phyloP scores from a whole-genome alignment of 163 green algal genomes.

The Scenedesmus sp. region DNA sequence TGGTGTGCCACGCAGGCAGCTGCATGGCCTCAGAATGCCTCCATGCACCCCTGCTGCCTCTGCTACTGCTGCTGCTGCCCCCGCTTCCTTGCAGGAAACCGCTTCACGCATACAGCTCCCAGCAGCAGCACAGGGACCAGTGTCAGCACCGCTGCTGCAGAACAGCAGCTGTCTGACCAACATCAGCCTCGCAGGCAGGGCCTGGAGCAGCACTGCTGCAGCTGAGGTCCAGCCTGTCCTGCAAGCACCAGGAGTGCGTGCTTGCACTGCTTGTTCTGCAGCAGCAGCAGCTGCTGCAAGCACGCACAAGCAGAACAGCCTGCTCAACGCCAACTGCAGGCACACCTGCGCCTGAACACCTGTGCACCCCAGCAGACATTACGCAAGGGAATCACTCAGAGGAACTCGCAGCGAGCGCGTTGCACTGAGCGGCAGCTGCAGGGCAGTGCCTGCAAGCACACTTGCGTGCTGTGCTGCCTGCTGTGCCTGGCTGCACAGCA shows the following conservation, averaged over 20 bases:
- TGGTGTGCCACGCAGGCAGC: not conserved
- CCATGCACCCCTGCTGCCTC: not conserved
- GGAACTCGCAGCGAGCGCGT: not conserved
- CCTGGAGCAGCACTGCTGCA: not conserved
- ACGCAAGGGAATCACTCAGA: not conserved
- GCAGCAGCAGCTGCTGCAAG: not conserved
- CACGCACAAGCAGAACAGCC: not conserved
- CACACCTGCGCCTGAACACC: too few relatives aligned
- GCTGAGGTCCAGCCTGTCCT: not conserved
- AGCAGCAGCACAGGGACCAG: conserved; percentile 1
- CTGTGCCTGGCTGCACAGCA: too few relatives aligned
- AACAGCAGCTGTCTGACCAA: not conserved
- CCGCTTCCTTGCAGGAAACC: not conserved
- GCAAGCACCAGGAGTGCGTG: not conserved
- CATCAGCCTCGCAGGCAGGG: not conserved
- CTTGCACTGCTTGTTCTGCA: not conserved
- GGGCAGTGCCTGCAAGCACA: too few relatives aligned
- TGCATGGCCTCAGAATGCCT: not conserved
- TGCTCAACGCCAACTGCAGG: not conserved
- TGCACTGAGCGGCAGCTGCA: not conserved
- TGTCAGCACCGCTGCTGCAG: conserved; percentile 4
- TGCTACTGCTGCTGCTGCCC: not conserved
- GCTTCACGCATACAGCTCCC: not conserved
- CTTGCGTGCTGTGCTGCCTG: too few relatives aligned
- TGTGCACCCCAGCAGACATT: not conserved